Evolutionary conservation across 2,329 filamentous ascomycete species (phyloP), one percentile per base, ranked within the genome.

Genomic region (Metarhizium humberi): DNA sequence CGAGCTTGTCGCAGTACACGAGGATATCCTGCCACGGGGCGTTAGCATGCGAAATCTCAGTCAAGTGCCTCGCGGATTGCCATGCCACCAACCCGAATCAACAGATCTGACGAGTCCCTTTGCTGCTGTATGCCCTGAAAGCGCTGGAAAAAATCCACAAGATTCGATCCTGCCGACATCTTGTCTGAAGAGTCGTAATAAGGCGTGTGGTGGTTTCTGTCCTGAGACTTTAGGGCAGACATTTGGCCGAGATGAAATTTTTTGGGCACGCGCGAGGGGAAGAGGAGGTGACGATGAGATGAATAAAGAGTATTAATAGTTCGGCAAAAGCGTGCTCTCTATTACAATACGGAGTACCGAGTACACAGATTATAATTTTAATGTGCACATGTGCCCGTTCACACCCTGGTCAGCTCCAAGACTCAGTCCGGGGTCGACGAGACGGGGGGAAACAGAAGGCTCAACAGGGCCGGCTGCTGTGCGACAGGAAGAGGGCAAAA

Each of bases 81-180:
- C 53, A 50, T 25, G n/a, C 51, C 51, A 62, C 69, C 46, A 63
- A 78, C 78, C 71, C 76, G 75, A 55, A 81, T 74, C 58, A 81
- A 63, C 46, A 71, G 64, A 55, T 78, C 72, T 47, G 66, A 73
- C 14, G 63, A 67, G 42, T 75, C 70, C 51, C 71, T 69, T 42
- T 75, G 71, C 4, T 60, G 52, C 57, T 75, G 73, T 49, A 80
- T 66, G 42, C 66, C 61, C 49, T 74, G 71, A 61, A 75, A 81
- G 8, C 78, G 72, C 50, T 72, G 66, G 57, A 78, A 64, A 60
- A 81, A 79, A 50, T 75, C 72, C 66, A 73, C 66, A 47, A 77
- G 66, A 38, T 64, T 62, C 38, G 59, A 57, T 48, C 60, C 60
- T 40, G 62, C 56, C 13, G 64, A 56, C 61, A 67, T 69, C 29